These are phyloP conservation scores for Schoenoplectus triqueter DNA, from an alignment of 202 grass and related monocot genomes.

Conservation along the genomic window DNA sequence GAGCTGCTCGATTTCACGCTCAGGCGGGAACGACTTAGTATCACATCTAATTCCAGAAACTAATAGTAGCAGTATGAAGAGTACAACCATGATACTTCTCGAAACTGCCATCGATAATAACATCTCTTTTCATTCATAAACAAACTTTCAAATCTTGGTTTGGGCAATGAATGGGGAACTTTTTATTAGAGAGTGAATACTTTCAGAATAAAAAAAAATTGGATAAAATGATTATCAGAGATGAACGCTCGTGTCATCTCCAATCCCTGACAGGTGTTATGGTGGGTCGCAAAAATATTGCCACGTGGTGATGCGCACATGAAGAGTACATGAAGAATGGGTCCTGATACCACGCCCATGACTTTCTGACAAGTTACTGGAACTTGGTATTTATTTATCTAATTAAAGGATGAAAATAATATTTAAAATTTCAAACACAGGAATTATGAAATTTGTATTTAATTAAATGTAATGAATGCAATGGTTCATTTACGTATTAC, in stretches of 20 bases:
- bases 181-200: background rate
- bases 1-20: constrained; percentile 52
- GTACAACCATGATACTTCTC: constrained; percentile 3
- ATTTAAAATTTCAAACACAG: too few relatives aligned
- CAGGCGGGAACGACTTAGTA: background rate
- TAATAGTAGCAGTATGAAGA: constrained; percentile 33
- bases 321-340: too few relatives aligned
- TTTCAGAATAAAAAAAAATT: background rate
- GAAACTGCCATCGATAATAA: constrained; percentile 8
- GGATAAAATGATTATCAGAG: background rate
- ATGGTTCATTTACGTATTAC: too few relatives aligned
- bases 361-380: too few relatives aligned
- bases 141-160: background rate
- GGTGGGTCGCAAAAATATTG: background rate
- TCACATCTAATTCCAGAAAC: constrained; percentile 21
- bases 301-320: background rate
- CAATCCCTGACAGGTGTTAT: background rate
- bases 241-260: background rate
- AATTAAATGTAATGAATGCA: too few relatives aligned
- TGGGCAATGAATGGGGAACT: background rate
- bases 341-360: too few relatives aligned
- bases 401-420: too few relatives aligned
- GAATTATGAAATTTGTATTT: too few relatives aligned
- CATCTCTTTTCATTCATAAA: background rate
- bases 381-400: too few relatives aligned